Evolutionary conservation across 176 grass and related monocot genomes (phyloP).

Genomic region (Alopecurus myosuroides): DNA sequence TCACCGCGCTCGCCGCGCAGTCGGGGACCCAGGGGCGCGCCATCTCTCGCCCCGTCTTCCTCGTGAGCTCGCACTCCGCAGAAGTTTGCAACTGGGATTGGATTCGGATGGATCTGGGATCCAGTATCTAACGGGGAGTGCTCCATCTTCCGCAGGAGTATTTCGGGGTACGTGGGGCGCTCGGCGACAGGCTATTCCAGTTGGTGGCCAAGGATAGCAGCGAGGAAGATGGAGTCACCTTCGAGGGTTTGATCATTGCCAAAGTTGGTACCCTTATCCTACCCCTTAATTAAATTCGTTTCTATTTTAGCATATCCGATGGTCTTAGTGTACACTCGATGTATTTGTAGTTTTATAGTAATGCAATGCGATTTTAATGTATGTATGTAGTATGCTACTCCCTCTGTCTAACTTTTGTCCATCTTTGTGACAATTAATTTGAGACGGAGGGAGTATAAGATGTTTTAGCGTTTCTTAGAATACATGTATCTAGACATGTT

Average conservation of each 20-base stretch:
- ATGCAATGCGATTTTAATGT: background rate
- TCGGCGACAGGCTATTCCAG: slow-evolving; percentile 72
- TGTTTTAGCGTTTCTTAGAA: too few relatives aligned
- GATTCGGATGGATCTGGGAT: slow-evolving; percentile 12
- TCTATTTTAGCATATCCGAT: background rate
- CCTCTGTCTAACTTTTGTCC: too few relatives aligned
- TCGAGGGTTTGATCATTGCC: slow-evolving; percentile 66
- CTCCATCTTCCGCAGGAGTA: slow-evolving; percentile 44
- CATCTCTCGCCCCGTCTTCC: slow-evolving; percentile 66
- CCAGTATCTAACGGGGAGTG: background rate
- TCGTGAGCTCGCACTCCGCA: slow-evolving; percentile 28
- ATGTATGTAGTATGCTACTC: background rate
- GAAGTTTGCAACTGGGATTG: background rate
- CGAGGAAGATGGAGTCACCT: slow-evolving; percentile 48
- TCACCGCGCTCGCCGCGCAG: slow-evolving; percentile 58
- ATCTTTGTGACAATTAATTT: too few relatives aligned
- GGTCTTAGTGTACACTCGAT: background rate
- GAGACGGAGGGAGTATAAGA: too few relatives aligned
- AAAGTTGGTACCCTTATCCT: slow-evolving; percentile 47
- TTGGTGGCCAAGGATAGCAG: slow-evolving; percentile 54
- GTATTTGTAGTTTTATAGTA: background rate
- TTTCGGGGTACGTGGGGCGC: slow-evolving; percentile 46
- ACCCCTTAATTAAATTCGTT: background rate
- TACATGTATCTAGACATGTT: too few relatives aligned
- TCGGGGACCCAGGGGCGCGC: slow-evolving; percentile 52